These are phyloP conservation scores for Penicillium cataractarum DNA, from an alignment of 495 filamentous ascomycete species.

Conservation along the genomic window DNA sequence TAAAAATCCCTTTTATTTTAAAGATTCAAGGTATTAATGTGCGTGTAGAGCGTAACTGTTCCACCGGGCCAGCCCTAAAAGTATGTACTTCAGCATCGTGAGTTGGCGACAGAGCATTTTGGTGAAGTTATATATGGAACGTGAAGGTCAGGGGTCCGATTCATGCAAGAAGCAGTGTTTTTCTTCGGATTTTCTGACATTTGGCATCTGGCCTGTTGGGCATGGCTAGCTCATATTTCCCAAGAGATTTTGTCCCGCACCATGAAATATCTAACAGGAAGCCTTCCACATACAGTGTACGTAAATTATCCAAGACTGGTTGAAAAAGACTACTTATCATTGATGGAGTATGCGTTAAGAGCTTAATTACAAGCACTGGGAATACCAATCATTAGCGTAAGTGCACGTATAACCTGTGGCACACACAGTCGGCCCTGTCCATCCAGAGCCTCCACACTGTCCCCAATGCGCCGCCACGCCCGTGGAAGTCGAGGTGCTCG, in stretches of 20 bases:
- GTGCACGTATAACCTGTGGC: slow-evolving; percentile 1
- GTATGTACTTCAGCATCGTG: neutral
- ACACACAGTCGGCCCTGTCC: neutral
- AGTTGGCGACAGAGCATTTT: neutral
- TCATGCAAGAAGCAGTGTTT: neutral
- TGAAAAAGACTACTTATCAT: neutral
- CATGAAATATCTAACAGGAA: neutral
- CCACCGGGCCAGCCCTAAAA: too few relatives aligned
- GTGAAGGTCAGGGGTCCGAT: neutral
- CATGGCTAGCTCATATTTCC: neutral
- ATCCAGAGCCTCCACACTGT: neutral
- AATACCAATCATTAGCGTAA: neutral
- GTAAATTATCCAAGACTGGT: neutral
- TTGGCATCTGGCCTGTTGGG: neutral
- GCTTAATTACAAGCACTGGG: neutral
- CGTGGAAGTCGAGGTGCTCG: neutral
- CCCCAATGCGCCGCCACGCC: slow-evolving; percentile 3
- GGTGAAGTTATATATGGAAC: neutral
- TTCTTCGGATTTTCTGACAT: neutral
- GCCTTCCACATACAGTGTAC: neutral
- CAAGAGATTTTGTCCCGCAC: neutral
- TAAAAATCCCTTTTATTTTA: too few relatives aligned
- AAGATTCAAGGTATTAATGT: too few relatives aligned
- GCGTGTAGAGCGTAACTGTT: too few relatives aligned
- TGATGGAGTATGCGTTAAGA: neutral